Evolutionary conservation across 768 basidiomycete genomes (phyloP), one percentile per base, ranked within the genome.

Genomic region (Boletus rubropictus): DNA sequence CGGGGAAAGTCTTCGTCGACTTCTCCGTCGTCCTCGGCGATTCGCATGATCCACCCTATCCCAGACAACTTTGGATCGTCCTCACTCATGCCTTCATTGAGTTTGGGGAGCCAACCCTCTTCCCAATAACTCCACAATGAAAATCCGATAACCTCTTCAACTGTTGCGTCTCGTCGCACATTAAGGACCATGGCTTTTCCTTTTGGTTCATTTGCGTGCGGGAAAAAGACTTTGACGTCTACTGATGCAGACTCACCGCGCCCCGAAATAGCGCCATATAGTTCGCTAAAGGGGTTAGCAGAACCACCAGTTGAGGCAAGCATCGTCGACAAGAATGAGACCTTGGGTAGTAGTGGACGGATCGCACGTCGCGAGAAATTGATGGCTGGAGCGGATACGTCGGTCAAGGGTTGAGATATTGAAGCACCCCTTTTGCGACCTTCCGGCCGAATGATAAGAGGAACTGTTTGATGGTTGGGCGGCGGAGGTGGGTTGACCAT

Each of bases 1-100:
- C 94, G 88, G 20, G 95, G 96, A 61, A 94, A 98, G 69, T 99
- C 96, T 63, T 97, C 96, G 62, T 99, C 96, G 1, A 98, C 91
- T 65, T 97, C 95, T 14, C 96, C 96, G 63, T 98, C 94, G 37
- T 93, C 89, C 58, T 99, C 96, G 1, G 92, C 89, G 45, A 98
- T 92, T 49, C 91, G 73, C 68, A 99, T 64, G 32, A 90, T 84
- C 95, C 96, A 99, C 1, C 90, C 92, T 4, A 88, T 73, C 0
- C 89, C 86, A 37, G 82, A 85, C 39, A 90, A 70, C 57, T 76
- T 81, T 28, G 78, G 75, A 52, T 89, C 84, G 22, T 80, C 77
- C 51, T 80, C 80, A 29, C 63, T 71, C 42, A 82, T 52, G 18
- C 74, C 84, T 42, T 85, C 84, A 51, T 88, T 82, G 17, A 96